Evolutionary conservation across 345 rosid genomes (phyloP).

Genomic region (Erucastrum elatum): DNA sequence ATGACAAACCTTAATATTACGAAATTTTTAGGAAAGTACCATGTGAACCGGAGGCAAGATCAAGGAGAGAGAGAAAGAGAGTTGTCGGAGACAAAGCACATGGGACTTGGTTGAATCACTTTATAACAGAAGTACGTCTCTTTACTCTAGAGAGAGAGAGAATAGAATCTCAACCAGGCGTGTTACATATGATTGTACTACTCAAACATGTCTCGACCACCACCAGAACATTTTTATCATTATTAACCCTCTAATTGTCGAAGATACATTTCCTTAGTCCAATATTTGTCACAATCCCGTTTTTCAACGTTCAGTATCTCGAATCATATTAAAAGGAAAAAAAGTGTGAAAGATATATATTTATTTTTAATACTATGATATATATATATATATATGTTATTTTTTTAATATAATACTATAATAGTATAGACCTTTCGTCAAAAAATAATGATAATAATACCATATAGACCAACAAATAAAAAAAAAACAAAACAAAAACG

Average conservation of each 20-base stretch:
- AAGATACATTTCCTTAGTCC: conserved; percentile 30
- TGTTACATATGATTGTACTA: conserved; percentile 33
- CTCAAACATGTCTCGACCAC: conserved; percentile 34
- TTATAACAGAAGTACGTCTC: conserved; percentile 21
- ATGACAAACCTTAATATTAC: conserved; percentile 15
- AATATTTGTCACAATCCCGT: conserved; percentile 25
- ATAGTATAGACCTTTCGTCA: too few species aligned
- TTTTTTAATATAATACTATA: neutral
- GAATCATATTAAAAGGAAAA: neutral
- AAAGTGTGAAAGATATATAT: neutral
- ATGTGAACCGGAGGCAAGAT: conserved; percentile 35
- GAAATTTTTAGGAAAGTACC: conserved; percentile 19
- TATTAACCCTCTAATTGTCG: neutral
- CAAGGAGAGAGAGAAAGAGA: conserved; percentile 23
- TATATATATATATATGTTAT: too few species aligned
- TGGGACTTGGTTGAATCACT: conserved; percentile 23
- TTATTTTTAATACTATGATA: neutral
- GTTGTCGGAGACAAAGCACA: conserved; percentile 38
- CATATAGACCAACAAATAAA: neutral
- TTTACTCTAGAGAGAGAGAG: conserved; percentile 15
- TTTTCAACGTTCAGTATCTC: conserved; percentile 21
- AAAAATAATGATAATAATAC: neutral
- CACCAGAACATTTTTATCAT: conserved; percentile 11
- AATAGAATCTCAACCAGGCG: conserved; percentile 26
- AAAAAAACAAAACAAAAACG: neutral